phyloP scores from a whole-genome alignment of 1,284 basidiomycete species.

The Veloboletus limbatus region DNA sequence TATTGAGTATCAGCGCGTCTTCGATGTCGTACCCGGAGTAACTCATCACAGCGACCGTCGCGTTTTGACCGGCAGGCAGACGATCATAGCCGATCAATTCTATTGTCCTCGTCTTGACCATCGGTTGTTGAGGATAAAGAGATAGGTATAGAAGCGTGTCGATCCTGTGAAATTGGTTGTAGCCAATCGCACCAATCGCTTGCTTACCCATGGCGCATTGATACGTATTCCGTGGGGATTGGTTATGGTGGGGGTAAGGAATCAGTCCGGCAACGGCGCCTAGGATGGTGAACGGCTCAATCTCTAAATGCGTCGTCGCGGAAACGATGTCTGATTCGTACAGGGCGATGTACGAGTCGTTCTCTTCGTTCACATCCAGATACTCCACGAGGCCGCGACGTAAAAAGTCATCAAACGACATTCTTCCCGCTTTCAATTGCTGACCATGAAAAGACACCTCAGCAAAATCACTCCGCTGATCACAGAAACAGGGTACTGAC shows the following conservation, averaged over 20 bases:
- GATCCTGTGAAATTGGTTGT: constrained; percentile 97
- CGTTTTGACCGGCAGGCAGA: constrained; percentile 97
- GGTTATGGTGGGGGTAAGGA: constrained; percentile 99
- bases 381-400: constrained; percentile 97
- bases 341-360: constrained; percentile 95
- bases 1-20: constrained; percentile 96
- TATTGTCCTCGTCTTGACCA: constrained; percentile 99
- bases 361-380: constrained; percentile 99
- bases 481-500: constrained; percentile 40
- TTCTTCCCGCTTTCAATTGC: constrained; percentile 77
- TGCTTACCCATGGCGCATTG: constrained; percentile 99
- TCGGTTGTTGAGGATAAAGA: constrained; percentile 99
- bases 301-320: constrained; percentile 93
- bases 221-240: constrained; percentile 98
- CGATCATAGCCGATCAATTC: constrained; percentile 96
- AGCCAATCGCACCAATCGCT: constrained; percentile 98
- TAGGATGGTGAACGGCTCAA: constrained; percentile 97
- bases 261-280: constrained; percentile 98
- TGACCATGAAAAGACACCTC: constrained; percentile 33
- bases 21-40: constrained; percentile 99
- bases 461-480: constrained; percentile 8
- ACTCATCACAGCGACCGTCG: constrained; percentile 98
- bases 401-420: constrained; percentile 95
- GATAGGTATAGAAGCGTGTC: constrained; percentile 98
- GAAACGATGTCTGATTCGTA: constrained; percentile 88